phyloP scores from a whole-genome alignment of 2,329 filamentous ascomycete species.

The Venturia carpophila region DNA sequence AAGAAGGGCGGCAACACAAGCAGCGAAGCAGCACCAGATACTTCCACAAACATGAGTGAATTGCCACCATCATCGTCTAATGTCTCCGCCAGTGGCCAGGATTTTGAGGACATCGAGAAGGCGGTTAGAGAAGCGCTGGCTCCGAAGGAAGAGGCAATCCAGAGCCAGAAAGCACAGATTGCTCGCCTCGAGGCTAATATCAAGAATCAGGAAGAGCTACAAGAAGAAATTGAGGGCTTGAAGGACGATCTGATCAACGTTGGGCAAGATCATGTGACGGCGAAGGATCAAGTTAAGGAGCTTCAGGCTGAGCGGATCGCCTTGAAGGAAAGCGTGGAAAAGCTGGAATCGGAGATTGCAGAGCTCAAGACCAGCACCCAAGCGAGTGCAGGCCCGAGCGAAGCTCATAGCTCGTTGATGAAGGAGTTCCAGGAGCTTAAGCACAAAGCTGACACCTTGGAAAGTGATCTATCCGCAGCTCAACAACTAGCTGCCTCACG shows the following conservation, averaged over 20 bases:
- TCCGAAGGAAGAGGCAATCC: constrained; percentile 24
- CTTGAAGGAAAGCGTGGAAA: constrained; percentile 55
- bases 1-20: constrained; percentile 68
- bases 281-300: constrained; percentile 66
- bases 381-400: constrained; percentile 39
- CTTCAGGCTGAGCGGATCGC: constrained; percentile 61
- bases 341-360: constrained; percentile 63
- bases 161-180: constrained; percentile 64
- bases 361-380: constrained; percentile 44
- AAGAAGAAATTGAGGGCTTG: constrained; percentile 78
- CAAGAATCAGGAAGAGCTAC: constrained; percentile 67
- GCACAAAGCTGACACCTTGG: constrained; percentile 58
- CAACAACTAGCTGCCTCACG: constrained; percentile 78
- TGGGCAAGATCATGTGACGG: constrained; percentile 75
- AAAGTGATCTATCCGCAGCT: constrained; percentile 77
- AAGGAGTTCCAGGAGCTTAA: constrained; percentile 65
- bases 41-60: constrained; percentile 29
- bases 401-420: constrained; percentile 50
- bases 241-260: constrained; percentile 71
- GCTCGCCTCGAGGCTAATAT: constrained; percentile 61
- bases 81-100: constrained; percentile 5
- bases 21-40: constrained; percentile 20
- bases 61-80: constrained; percentile 30
- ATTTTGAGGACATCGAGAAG: constrained; percentile 29
- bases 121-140: constrained; percentile 27